These are phyloP conservation scores for Oropetium thomaeum DNA, from an alignment of 176 grass and related monocot species.

Conservation along the genomic window DNA sequence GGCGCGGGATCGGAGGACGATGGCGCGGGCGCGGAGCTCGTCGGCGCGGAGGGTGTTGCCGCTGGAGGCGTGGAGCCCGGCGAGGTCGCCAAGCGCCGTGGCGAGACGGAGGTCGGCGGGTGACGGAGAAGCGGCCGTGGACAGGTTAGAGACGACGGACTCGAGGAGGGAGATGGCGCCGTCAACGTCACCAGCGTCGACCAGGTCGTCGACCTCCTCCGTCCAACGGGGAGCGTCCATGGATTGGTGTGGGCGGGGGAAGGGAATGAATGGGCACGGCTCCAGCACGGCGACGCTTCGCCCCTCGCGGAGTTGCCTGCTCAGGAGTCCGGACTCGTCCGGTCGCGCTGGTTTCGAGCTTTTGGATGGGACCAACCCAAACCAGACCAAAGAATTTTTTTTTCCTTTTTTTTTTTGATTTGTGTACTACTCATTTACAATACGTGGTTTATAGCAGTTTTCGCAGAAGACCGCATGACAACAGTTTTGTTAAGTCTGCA, in stretches of 20 bases:
- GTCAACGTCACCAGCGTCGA: conserved; percentile 57
- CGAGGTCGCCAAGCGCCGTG: conserved; percentile 72
- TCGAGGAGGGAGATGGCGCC: conserved; percentile 78
- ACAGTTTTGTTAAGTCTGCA: no score
- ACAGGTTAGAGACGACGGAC: conserved; percentile 43
- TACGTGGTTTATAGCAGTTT: no score
- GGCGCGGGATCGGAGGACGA: conserved; percentile 49
- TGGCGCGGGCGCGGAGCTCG: conserved; percentile 64
- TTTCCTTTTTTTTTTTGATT: no score
- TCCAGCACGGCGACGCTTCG: no score
- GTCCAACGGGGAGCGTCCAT: conserved; percentile 46
- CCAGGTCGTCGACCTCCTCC: conserved; percentile 78
- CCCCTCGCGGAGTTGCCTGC: no score
- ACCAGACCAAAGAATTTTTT: no score
- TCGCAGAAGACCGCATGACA: no score
- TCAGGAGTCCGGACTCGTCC: no score
- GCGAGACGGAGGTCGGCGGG: conserved; percentile 47
- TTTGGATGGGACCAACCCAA: no score
- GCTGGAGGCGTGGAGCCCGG: conserved; percentile 60
- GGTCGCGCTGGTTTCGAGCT: no score
- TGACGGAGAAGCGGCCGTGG: conserved; percentile 14
- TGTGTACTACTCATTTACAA: no score
- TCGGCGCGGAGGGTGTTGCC: conserved; percentile 64
- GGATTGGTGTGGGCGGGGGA: not conserved
- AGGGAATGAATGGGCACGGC: no score